A percentile compares a stretch with the other conserved stretches of the same genome.
These are phyloP conservation scores for Euphorbia schlechtendalii DNA, from an alignment of 441 rosid genomes.

Conservation along the genomic window DNA sequence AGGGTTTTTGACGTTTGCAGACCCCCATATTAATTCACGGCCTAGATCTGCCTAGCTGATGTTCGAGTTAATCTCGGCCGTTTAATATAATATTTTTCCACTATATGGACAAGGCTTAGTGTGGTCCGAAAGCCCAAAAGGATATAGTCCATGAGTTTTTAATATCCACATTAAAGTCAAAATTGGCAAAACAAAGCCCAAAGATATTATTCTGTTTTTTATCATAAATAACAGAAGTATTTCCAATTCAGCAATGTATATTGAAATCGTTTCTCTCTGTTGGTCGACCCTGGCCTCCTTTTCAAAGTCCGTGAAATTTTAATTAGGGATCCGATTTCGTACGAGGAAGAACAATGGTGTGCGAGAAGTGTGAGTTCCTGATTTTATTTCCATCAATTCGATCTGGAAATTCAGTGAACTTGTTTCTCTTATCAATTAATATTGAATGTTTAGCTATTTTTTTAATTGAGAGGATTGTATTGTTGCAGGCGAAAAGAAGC, in stretches of 20 bases:
- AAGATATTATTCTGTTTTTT: too few species aligned
- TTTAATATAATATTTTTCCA: not conserved
- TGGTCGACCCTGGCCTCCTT: too few species aligned
- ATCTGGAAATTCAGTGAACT: not conserved
- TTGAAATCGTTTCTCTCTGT: too few species aligned
- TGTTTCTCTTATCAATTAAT: too few species aligned
- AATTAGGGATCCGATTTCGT: constrained; percentile 15
- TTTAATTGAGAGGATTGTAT: not conserved
- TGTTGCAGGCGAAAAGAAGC: constrained; percentile 75
- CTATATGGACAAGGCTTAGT: not conserved
- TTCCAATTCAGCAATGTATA: too few species aligned
- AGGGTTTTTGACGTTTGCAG: constrained; percentile 1
- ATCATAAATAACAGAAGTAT: too few species aligned
- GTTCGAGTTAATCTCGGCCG: not conserved
- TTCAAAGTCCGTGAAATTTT: not conserved
- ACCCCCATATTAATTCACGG: not conserved
- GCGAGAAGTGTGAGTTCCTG: constrained; percentile 70
- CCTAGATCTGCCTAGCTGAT: not conserved
- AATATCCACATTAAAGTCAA: not conserved
- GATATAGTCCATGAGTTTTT: not conserved
- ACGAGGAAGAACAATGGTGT: constrained; percentile 48
- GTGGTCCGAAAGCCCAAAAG: not conserved
- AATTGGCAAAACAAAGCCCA: too few species aligned
- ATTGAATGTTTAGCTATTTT: too few species aligned
- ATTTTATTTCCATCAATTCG: not conserved